A percentile compares a stretch with the other conserved stretches of the same genome.
These are phyloP conservation scores for Magnusiomyces clavatus DNA, from an alignment of 1,139 yeast species.

Conservation along the genomic window DNA sequence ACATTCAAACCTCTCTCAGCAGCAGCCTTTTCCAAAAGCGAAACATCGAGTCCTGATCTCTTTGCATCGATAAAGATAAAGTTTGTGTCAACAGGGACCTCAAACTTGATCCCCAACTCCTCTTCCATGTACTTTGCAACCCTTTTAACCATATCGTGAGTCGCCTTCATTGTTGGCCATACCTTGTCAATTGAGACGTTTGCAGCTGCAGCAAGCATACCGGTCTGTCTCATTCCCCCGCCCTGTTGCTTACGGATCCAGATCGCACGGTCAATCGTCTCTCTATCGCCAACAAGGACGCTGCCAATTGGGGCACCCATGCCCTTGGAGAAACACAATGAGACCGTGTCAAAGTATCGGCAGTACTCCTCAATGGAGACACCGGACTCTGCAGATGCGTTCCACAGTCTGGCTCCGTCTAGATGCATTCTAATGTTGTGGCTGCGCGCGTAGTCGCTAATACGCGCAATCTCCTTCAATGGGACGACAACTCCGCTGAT, in stretches of 20 bases:
- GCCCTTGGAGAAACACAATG: conserved; percentile 83
- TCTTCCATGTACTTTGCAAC: conserved; percentile 53
- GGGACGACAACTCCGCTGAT: conserved; percentile 80
- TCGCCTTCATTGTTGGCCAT: conserved; percentile 48
- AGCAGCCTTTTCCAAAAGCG: conserved; percentile 48
- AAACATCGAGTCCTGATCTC: conserved; percentile 52
- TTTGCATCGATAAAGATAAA: conserved; percentile 72
- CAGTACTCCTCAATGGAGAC: conserved; percentile 66
- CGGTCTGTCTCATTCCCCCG: conserved; percentile 91
- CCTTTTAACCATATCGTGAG: conserved; percentile 63
- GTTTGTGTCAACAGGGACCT: conserved; percentile 77
- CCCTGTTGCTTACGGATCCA: conserved; percentile 92
- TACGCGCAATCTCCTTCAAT: conserved; percentile 65
- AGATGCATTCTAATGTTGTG: conserved; percentile 65
- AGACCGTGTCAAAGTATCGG: conserved; percentile 74
- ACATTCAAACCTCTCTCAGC: conserved; percentile 55
- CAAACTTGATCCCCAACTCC: conserved; percentile 45
- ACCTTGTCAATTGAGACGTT: conserved; percentile 68
- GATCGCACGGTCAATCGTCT: conserved; percentile 62
- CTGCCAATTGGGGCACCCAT: conserved; percentile 95
- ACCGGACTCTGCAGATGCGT: conserved; percentile 73
- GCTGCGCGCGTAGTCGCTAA: conserved; percentile 61
- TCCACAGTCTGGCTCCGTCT: conserved; percentile 96
- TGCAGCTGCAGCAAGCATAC: conserved; percentile 79
- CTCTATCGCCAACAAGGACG: conserved; percentile 61